Conservation (phyloP, 2,329 filamentous ascomycete genomes). For the Pseudocercospora pini-densiflorae region DNA sequence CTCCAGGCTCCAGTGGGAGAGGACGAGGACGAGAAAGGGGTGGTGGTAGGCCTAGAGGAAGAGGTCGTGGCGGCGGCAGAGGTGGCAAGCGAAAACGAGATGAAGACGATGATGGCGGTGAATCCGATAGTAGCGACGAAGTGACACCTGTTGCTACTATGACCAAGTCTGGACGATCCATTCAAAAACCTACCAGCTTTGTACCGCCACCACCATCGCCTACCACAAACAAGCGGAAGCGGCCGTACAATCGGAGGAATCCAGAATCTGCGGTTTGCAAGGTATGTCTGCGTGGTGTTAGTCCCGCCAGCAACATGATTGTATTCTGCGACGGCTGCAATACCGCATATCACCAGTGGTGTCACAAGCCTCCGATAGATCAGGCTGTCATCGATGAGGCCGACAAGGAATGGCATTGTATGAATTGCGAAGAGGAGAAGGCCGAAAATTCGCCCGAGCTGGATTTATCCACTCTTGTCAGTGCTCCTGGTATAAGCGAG, state of each 20-base stretch:
- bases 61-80: slow-evolving; percentile 46
- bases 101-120: slow-evolving; percentile 40
- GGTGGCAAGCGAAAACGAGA: slow-evolving; percentile 42
- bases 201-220: slow-evolving; percentile 61
- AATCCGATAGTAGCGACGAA: slow-evolving; percentile 42
- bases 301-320: slow-evolving; percentile 75
- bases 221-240: slow-evolving; percentile 58
- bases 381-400: slow-evolving; percentile 69
- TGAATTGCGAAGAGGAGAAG: slow-evolving; percentile 60
- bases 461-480: slow-evolving; percentile 46
- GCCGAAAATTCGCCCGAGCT: slow-evolving; percentile 47
- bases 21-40: slow-evolving; percentile 38
- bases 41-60: slow-evolving; percentile 37
- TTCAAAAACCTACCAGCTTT: slow-evolving; percentile 68
- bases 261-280: slow-evolving; percentile 68
- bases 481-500: slow-evolving; percentile 41
- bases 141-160: slow-evolving; percentile 64
- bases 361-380: slow-evolving; percentile 76
- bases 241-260: slow-evolving; percentile 58
- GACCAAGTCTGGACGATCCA: slow-evolving; percentile 76
- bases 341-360: slow-evolving; percentile 78
- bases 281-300: slow-evolving; percentile 72
- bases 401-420: slow-evolving; percentile 73
- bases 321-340: slow-evolving; percentile 87
- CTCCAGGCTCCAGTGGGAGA: slow-evolving; percentile 25